Base-by-base conservation (phyloP, 345 rosid genomes). In the Aurinia saxatilis region DNA sequence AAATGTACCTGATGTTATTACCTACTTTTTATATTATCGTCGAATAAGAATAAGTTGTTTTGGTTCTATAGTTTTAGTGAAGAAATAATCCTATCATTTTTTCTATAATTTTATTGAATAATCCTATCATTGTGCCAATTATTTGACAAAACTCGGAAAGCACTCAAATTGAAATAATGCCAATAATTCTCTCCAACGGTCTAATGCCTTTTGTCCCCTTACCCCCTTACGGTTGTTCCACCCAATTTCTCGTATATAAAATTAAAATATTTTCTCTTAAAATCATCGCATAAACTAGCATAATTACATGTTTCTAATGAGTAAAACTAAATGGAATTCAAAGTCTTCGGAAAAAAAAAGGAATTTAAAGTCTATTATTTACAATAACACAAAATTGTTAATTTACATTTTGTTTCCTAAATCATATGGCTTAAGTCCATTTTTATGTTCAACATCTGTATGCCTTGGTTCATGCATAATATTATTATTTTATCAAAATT, bases 201-300 rank as follows among this genome's bases (percentile, higher is more conserved):
- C 68, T 3, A 61, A 27, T 69, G 44, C 63, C 63, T 53, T 62
- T 70, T 70, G 74, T 70, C 63, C 50, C 57, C 73, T 54, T 61
- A 53, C 51, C 56, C n/a, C 44, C 44, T 1, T 17, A 12, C 6
- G 42, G 67, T 62, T 7, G 74, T 62, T 70, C 68, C 57, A 70
- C 63, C 68, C 25, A 61, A 54, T 57, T 2, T 54, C 46, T 46
- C 18, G 3, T 17, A 14, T 31, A 46, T 45, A 37, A 29, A 13
- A 18, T 21, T 36, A 8, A 9, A 52, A 44, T 13, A 16, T 54
- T 2, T 35, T 35, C 13, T 10, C 23, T 48, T 37, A 5, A 30
- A 21, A 13, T 30, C 8, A 46, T 55, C 37, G 46, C 55, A 25
- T 56, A 27, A 46, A 25, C 37, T 35, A 44, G 13, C 61, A 54